A percentile compares a stretch with the other conserved stretches of the same genome.
Evolutionary conservation across 2,329 filamentous ascomycete species (phyloP).

Genomic region (Ilyonectria destructans): DNA sequence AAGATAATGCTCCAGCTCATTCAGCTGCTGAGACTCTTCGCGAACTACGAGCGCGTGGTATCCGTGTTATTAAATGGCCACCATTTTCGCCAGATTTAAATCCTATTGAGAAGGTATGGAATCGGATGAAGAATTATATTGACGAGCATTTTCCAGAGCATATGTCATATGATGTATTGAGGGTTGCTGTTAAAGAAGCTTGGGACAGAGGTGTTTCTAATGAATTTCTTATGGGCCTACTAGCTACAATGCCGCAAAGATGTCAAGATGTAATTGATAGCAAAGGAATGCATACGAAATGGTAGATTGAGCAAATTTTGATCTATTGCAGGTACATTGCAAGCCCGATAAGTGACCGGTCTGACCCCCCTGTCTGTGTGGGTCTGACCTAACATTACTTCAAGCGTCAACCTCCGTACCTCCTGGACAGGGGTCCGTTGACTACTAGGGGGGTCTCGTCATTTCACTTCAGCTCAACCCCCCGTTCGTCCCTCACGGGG

Average conservation of each 20-base stretch:
- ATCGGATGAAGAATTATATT: slow-evolving; percentile 13
- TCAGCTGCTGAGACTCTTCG: background rate
- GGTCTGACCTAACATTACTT: slow-evolving; percentile 1
- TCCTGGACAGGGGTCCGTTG: too few species aligned
- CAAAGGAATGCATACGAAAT: slow-evolving; percentile 10
- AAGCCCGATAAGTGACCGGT: too few species aligned
- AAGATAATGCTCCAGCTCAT: slow-evolving; percentile 8
- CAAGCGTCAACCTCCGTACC: background rate
- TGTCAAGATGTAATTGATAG: slow-evolving; percentile 8
- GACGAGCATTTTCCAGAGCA: slow-evolving; percentile 13
- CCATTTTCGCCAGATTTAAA: slow-evolving; percentile 7
- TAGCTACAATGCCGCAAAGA: slow-evolving; percentile 1
- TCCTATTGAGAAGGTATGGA: slow-evolving; percentile 8
- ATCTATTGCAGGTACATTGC: background rate
- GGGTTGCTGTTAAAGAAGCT: slow-evolving; percentile 11
- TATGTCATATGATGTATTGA: slow-evolving; percentile 8
- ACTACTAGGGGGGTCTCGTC: background rate
- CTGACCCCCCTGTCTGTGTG: background rate
- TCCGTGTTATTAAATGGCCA: background rate
- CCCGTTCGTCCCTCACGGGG: background rate
- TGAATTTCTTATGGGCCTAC: slow-evolving; percentile 1
- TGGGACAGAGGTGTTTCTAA: slow-evolving; percentile 2
- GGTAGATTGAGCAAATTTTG: background rate
- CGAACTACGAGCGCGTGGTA: slow-evolving; percentile 1
- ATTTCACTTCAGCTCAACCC: background rate